Evolutionary conservation across 2,329 filamentous ascomycete genomes (phyloP).

Genomic region (Chrysoporthe austroafricana): DNA sequence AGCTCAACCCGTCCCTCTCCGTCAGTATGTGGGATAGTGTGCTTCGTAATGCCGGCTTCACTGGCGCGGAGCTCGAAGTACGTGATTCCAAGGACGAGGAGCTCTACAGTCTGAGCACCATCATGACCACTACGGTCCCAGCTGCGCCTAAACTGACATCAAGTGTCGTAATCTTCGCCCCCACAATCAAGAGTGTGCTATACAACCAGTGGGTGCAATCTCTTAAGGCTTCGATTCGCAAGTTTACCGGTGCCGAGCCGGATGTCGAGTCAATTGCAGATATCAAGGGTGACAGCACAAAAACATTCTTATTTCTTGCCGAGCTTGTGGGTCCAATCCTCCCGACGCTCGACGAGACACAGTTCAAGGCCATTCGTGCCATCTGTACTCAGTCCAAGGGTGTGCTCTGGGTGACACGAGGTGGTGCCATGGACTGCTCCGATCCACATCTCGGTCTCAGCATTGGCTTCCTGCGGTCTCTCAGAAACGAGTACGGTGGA

Average conservation of each 20-base stretch:
- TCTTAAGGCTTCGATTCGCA: background rate
- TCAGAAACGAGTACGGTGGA: slow-evolving; percentile 34
- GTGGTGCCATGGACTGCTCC: slow-evolving; percentile 27
- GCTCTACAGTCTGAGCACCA: slow-evolving; percentile 1
- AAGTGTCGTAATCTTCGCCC: background rate
- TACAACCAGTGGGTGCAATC: background rate
- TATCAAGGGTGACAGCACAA: background rate
- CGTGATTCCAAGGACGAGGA: slow-evolving; percentile 7
- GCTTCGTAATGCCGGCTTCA: slow-evolving; percentile 17
- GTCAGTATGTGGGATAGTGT: slow-evolving; percentile 8
- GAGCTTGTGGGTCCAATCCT: background rate
- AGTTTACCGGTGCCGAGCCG: background rate
- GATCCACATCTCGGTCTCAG: slow-evolving; percentile 29
- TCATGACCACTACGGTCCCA: background rate
- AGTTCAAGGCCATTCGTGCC: slow-evolving; percentile 7
- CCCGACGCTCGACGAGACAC: background rate
- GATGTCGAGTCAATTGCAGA: background rate
- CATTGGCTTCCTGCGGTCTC: slow-evolving; percentile 34
- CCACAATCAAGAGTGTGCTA: background rate
- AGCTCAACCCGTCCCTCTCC: slow-evolving; percentile 24
- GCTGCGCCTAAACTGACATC: background rate
- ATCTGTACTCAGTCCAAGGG: slow-evolving; percentile 7
- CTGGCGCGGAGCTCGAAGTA: slow-evolving; percentile 15
- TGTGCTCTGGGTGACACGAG: slow-evolving; percentile 22
- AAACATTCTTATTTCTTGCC: background rate